Evolutionary conservation across 768 basidiomycete species (phyloP), one percentile per base, ranked within the genome.

Genomic region (Phanerochaete carnosa): DNA sequence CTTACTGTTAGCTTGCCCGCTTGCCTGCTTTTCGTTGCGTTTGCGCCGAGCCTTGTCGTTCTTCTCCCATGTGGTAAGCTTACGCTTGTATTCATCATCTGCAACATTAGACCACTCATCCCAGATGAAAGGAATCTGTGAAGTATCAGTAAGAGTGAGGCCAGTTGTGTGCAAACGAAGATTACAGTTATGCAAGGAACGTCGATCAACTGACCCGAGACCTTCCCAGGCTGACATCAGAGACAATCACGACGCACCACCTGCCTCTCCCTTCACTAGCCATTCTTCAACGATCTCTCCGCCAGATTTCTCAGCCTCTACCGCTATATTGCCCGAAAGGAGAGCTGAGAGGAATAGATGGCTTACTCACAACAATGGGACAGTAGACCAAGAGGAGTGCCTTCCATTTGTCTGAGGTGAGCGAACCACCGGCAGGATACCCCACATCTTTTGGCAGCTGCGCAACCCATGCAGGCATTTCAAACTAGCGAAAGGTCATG

Each of bases 331-430:
- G 8, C 51, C 51, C 30, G 3, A 52, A 19, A 52, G 13, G 29
- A 29, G 51, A 13, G 30, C 30, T 22, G 11, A 5, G 30, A 29
- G 51, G 29, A 28, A 28, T 28, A 26, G 12, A 9, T 50, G 11
- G 33, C 7, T n/a, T 46, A 61, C 63, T n/a, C 25, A 67, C 64
- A 28, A 69, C 55, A 15, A 69, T 28, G 3, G 66, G 62, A 15
- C 57, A 58, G 51, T 65, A 64, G 9, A 61, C 43, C 1, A 66
- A 25, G 25, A 53, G 30, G 59, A 66, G 57, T 2, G 51, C 56
- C 45, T 69, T 69, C 68, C 66, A 67, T 51, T 71, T 63, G 45
- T 71, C 70, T 0, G 69, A 62, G 1, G 58, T 66, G 3, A 71
- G 63, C 6, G 54, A 62, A 9, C 70, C 70, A 4, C 69, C 70